Percentiles rank a stretch among this genome's conserved stretches.
Conservation (phyloP, 2,329 filamentous ascomycete species). For the Ophiostoma angusticollis region DNA sequence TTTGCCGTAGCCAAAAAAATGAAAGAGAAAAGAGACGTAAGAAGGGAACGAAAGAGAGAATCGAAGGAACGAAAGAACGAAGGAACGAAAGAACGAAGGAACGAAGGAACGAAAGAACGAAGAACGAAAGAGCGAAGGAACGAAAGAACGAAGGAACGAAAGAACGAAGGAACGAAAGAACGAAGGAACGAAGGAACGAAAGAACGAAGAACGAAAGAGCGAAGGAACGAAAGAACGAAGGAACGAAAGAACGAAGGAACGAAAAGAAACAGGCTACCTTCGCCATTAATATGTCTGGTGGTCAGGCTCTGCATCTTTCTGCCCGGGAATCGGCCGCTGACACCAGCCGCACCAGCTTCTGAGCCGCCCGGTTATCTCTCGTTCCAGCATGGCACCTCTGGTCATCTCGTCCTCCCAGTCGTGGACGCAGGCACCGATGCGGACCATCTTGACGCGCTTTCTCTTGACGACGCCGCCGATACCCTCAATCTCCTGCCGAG, state of each 20-base stretch:
- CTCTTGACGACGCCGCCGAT: conserved; percentile 81
- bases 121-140: too few species aligned
- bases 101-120: too few species aligned
- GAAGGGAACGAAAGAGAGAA: background rate
- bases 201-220: too few species aligned
- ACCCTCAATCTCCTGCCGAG: conserved; percentile 79
- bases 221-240: too few species aligned
- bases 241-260: too few species aligned
- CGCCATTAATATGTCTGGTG: too few species aligned
- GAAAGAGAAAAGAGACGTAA: background rate
- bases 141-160: too few species aligned
- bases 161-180: too few species aligned
- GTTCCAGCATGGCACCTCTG: conserved; percentile 49
- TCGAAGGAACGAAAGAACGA: background rate
- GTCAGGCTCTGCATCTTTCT: conserved; percentile 27
- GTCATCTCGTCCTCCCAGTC: conserved; percentile 71
- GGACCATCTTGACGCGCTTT: conserved; percentile 71
- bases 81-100: background rate
- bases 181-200: too few species aligned
- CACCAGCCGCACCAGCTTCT: conserved; percentile 94
- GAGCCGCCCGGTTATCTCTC: conserved; percentile 55
- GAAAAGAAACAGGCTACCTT: too few species aligned
- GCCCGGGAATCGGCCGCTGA: conserved; percentile 55
- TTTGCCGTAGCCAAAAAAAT: background rate
- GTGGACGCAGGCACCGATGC: conserved; percentile 71